Evolutionary conservation across 2,329 filamentous ascomycete genomes (phyloP).

Genomic region (Penicillium fuscoglaucum): DNA sequence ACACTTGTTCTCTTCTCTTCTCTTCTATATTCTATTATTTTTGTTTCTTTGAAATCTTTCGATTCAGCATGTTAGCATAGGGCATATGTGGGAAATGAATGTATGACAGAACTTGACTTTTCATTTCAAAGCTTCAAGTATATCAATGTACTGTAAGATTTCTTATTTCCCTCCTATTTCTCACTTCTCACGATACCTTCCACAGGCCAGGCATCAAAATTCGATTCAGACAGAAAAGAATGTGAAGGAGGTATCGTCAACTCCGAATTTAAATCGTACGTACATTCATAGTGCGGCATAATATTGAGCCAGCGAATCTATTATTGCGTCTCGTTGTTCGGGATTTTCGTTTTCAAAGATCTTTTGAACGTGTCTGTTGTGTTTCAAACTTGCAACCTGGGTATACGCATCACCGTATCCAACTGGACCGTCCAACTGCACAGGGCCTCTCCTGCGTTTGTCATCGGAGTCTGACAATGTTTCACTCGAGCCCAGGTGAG

Average conservation of each 20-base stretch:
- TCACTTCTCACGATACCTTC: too few species aligned
- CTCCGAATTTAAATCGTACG: neutral
- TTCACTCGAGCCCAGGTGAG: constrained; percentile 1
- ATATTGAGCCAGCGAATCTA: constrained; percentile 17
- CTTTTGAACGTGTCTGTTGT: constrained; percentile 16
- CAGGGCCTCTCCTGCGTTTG: constrained; percentile 4
- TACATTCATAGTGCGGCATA: constrained; percentile 10
- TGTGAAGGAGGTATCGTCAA: neutral
- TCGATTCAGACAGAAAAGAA: too few species aligned
- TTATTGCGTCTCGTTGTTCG: constrained; percentile 17
- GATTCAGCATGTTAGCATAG: constrained; percentile 8
- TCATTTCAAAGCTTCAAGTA: neutral
- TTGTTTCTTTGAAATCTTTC: neutral
- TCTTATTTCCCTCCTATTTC: neutral
- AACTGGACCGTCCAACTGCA: neutral
- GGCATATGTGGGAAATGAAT: constrained; percentile 10
- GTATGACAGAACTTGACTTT: neutral
- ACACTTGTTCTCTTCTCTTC: neutral
- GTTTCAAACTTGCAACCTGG: constrained; percentile 14
- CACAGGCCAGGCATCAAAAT: neutral
- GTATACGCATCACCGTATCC: constrained; percentile 2
- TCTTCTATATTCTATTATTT: neutral
- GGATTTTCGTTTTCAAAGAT: constrained; percentile 13
- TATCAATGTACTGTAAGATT: neutral
- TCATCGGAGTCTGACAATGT: constrained; percentile 2